A percentile compares a stretch with the other conserved stretches of the same genome.
phyloP scores from a whole-genome alignment of 129 eudicot species.

The Pulicaria dysenterica region DNA sequence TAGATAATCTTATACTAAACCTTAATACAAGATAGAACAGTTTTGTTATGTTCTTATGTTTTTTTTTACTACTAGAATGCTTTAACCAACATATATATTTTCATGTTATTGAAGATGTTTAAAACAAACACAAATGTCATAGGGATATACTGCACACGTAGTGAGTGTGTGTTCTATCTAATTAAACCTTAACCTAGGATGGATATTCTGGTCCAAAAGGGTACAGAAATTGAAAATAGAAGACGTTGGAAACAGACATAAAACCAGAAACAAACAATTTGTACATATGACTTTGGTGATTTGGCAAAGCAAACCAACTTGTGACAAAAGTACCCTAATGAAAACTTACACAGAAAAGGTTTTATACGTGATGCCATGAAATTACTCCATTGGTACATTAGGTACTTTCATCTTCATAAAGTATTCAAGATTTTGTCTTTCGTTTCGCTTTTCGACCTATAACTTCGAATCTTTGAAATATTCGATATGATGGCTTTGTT shows the following conservation, averaged over 20 bases:
- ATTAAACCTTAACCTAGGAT: constrained; percentile 19
- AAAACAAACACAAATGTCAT: background rate
- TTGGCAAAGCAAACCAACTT: constrained; percentile 27
- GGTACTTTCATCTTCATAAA: constrained; percentile 39
- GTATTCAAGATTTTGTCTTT: constrained; percentile 37
- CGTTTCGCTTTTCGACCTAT: constrained; percentile 19
- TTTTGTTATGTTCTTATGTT: too few species aligned
- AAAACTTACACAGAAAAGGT: constrained; percentile 37
- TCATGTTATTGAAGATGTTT: background rate
- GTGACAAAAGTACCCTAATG: constrained; percentile 30
- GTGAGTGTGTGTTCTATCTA: background rate
- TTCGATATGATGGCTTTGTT: constrained; percentile 12
- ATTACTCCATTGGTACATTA: constrained; percentile 38
- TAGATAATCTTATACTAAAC: too few species aligned
- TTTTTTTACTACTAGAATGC: too few species aligned
- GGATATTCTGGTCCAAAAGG: constrained; percentile 9
- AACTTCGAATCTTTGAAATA: constrained; percentile 24
- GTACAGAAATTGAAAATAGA: background rate
- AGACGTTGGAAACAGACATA: constrained; percentile 24
- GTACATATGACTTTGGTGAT: constrained; percentile 16
- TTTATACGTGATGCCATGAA: constrained; percentile 37
- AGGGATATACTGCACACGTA: constrained; percentile 28
- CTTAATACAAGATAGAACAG: too few species aligned
- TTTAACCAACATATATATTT: too few species aligned
- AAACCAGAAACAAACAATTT: constrained; percentile 21